A percentile compares a stretch with the other conserved stretches of the same genome.
Evolutionary conservation across 1,139 yeast species (phyloP).

Genomic region (Tardiomyces depauwii): DNA sequence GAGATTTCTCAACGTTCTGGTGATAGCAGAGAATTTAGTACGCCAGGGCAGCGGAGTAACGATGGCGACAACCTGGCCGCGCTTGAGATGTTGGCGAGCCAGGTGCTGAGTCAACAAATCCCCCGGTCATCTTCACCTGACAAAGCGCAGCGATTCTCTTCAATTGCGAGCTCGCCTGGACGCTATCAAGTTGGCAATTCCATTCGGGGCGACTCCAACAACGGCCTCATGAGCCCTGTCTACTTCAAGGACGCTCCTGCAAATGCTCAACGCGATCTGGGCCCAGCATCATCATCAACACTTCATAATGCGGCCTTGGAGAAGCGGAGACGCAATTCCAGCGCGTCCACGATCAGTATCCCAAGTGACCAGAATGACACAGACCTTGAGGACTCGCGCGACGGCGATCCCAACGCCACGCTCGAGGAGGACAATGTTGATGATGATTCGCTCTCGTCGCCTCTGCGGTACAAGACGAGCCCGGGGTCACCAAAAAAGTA

Average conservation of each 20-base stretch:
- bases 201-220: not conserved
- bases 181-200: not conserved
- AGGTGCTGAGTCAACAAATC: slow-evolving; percentile 19
- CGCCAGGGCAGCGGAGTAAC: slow-evolving; percentile 6
- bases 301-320: not conserved
- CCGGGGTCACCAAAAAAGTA: not conserved
- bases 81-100: slow-evolving; percentile 26
- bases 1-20: slow-evolving; percentile 3
- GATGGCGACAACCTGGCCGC: slow-evolving; percentile 15
- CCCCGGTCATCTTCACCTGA: slow-evolving; percentile 2
- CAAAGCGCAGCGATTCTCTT: not conserved
- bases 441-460: not conserved
- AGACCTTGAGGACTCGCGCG: not conserved
- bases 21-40: not conserved
- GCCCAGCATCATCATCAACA: not conserved
- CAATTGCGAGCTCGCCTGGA: not conserved
- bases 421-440: not conserved
- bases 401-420: not conserved
- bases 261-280: too few species aligned
- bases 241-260: not conserved
- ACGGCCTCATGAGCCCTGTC: not conserved
- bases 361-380: not conserved
- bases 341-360: not conserved
- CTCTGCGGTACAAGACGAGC: not conserved
- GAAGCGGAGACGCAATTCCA: not conserved